Percentiles rank a stretch among this genome's conserved stretches.
phyloP scores from a whole-genome alignment of 2,329 filamentous ascomycete species.

The Bipolaris gigantea region DNA sequence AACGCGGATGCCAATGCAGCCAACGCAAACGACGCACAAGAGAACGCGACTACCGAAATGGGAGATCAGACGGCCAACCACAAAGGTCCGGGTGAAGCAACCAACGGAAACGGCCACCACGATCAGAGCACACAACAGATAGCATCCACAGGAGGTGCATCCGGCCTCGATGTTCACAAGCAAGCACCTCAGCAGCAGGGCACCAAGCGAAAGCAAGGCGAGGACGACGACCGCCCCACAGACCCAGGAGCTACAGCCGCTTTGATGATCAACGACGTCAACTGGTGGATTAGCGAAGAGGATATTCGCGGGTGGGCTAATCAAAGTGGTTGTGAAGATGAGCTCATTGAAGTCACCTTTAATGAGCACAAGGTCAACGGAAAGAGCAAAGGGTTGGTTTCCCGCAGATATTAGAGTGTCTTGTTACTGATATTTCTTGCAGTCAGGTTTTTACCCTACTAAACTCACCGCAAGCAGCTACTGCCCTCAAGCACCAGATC shows the following conservation, averaged over 20 bases:
- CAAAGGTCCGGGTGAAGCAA: slow-evolving; percentile 24
- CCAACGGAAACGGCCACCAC: slow-evolving; percentile 27
- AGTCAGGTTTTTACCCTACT: slow-evolving; percentile 85
- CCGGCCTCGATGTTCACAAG: slow-evolving; percentile 43
- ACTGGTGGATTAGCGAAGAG: slow-evolving; percentile 93
- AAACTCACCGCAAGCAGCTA: slow-evolving; percentile 77
- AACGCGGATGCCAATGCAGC: slow-evolving; percentile 39
- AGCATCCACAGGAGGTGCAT: slow-evolving; percentile 47
- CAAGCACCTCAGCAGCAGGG: slow-evolving; percentile 58
- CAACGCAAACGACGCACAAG: slow-evolving; percentile 18
- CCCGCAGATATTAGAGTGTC: background rate
- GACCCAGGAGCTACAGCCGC: slow-evolving; percentile 68
- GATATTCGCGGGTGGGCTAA: slow-evolving; percentile 86
- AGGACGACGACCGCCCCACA: slow-evolving; percentile 54
- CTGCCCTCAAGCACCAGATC: slow-evolving; percentile 79
- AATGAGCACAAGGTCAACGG: slow-evolving; percentile 99
- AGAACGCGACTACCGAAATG: slow-evolving; percentile 13
- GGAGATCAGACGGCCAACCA: slow-evolving; percentile 21
- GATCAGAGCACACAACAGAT: slow-evolving; percentile 48
- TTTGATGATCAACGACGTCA: slow-evolving; percentile 83
- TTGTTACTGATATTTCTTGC: slow-evolving; percentile 16
- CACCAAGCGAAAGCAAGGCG: slow-evolving; percentile 63
- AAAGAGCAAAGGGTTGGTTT: slow-evolving; percentile 89
- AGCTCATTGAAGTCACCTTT: slow-evolving; percentile 91
- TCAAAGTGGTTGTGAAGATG: slow-evolving; percentile 76